A percentile compares a stretch with the other conserved stretches of the same genome.
Evolutionary conservation across 306 rosid species (phyloP).

Genomic region (Corylus heterophylla): DNA sequence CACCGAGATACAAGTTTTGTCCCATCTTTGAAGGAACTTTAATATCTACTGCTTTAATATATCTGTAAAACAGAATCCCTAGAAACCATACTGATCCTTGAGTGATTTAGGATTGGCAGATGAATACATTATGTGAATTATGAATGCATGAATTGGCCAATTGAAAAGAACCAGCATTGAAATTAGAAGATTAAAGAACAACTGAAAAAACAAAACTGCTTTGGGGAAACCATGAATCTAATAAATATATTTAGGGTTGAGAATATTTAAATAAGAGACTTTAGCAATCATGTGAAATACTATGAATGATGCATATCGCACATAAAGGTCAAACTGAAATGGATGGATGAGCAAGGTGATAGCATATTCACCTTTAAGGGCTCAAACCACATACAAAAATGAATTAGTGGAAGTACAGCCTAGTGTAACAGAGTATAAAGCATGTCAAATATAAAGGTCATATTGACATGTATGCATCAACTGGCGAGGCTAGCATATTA

Average conservation of each 20-base stretch:
- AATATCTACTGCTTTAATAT: neutral
- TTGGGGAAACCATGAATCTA: too few relatives aligned
- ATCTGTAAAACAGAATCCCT: neutral
- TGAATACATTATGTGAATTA: neutral
- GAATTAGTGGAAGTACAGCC: neutral
- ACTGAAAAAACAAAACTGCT: neutral
- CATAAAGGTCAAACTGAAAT: neutral
- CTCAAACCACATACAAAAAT: neutral
- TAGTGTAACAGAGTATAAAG: neutral
- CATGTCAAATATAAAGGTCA: too few relatives aligned
- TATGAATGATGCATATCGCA: neutral
- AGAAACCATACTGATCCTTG: neutral
- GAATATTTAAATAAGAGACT: neutral
- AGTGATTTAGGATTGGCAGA: neutral
- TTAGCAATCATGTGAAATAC: neutral
- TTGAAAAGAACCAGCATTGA: neutral
- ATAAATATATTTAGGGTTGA: neutral
- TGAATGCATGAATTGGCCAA: neutral
- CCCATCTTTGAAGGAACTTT: neutral
- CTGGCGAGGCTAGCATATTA: too few relatives aligned
- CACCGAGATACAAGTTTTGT: neutral
- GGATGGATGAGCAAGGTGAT: neutral
- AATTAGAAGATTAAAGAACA: slow-evolving; percentile 2
- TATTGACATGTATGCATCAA: too few relatives aligned
- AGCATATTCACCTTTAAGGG: neutral